Evolutionary conservation across 2,329 filamentous ascomycete species (phyloP), one percentile per base, ranked within the genome.

Genomic region (Grosmannia serpens): DNA sequence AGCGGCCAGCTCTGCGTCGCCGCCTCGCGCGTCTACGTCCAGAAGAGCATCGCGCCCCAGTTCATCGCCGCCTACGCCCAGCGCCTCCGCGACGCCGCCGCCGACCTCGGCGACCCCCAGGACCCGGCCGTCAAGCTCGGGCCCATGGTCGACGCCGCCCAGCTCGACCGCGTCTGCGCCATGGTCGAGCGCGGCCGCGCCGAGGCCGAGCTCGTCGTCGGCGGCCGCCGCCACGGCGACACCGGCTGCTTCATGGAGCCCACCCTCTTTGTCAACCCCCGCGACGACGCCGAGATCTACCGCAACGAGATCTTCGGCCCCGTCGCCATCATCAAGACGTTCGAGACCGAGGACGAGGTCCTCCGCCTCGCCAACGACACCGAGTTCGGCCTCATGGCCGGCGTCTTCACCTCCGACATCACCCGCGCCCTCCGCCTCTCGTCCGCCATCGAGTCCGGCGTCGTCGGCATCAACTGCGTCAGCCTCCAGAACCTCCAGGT

Each of bases 291-390:
- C 2, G 82, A 83, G 68, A 87, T 92, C 64, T 85, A 88, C 75
- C 80, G 82, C 65, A 85, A 90, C 69, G 88, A 92, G 70, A 88
- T 89, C 62, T 94, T 94, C 69, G 88, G 88, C 26, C 89, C 88
- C 9, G 88, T 91, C 50, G 81, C 91, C 64, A 79, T 83, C 66
- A 86, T 86, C 65, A 91, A 91, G 75, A 84, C 85, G 68, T 84
- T 92, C 74, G 84, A 85, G 69, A 84, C 78, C 63, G 85, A 89
- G 72, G 82, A 82, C 24, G 84, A 91, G 56, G 87, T 83, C 51
- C 78, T 92, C 67, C 73, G 75, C 58, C 73, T 88, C 51, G 87
- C 83, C 58, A 92, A 92, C 76, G 77, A 81, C 70, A 87, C 82
- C 66, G 85, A 79, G 62, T 91, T 89, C 70, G 88, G 87, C 62